Conservation (phyloP, 257 asterid species). For the Leptodermis oblonga region DNA sequence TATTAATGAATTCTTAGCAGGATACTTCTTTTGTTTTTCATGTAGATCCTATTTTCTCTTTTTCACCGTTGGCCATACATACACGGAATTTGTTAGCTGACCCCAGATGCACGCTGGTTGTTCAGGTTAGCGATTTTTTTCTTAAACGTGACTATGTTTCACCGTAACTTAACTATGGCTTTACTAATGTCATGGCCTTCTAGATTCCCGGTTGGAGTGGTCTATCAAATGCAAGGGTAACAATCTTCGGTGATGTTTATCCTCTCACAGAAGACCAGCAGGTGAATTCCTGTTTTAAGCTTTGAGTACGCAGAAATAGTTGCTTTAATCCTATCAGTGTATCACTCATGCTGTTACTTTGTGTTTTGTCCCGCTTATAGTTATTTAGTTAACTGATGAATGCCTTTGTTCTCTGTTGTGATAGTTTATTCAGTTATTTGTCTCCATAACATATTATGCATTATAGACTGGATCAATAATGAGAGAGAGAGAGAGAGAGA, state of each 20-base stretch:
- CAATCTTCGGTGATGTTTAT: slow-evolving; percentile 88
- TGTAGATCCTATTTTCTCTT: slow-evolving; percentile 90
- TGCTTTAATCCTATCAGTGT: background rate
- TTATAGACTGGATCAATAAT: background rate
- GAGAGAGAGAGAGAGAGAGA: background rate
- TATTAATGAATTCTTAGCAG: background rate
- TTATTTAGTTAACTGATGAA: background rate
- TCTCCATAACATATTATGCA: background rate
- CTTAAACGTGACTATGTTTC: slow-evolving; percentile 7
- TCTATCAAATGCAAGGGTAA: slow-evolving; percentile 94
- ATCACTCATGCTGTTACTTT: background rate
- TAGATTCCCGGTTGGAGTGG: slow-evolving; percentile 99
- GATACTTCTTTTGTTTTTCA: slow-evolving; percentile 1
- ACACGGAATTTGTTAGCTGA: slow-evolving; percentile 92
- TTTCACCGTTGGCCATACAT: slow-evolving; percentile 98
- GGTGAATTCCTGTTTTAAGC: slow-evolving; percentile 40
- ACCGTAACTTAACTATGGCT: slow-evolving; percentile 19
- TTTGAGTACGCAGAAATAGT: background rate
- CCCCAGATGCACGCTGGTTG: slow-evolving; percentile 86
- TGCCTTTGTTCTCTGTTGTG: background rate
- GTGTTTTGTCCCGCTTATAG: background rate
- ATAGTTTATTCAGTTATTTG: background rate
- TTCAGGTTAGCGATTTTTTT: slow-evolving; percentile 63
- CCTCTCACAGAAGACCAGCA: slow-evolving; percentile 92
- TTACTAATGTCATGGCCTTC: slow-evolving; percentile 18